Evolutionary conservation across 805 yeast genomes (phyloP).

Genomic region (Hermanozyma aechmeae): DNA sequence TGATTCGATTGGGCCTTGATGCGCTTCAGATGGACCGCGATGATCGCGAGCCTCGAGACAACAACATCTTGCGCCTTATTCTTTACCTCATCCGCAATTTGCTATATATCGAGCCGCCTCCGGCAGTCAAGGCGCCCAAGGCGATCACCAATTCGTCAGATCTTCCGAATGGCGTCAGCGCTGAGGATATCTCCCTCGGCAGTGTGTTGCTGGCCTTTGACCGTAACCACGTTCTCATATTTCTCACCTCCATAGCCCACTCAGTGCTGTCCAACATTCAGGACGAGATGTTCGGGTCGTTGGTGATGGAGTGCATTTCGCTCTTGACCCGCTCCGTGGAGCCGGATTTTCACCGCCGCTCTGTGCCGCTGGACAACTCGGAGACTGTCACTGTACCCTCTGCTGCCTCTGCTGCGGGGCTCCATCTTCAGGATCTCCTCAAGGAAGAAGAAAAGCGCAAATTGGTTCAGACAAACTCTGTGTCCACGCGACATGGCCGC

Average conservation of each 20-base stretch:
- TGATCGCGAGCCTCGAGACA: constrained; percentile 63
- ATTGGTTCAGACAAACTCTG: constrained; percentile 35
- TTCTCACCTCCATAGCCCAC: constrained; percentile 62
- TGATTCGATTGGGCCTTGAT: constrained; percentile 59
- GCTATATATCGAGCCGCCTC: constrained; percentile 68
- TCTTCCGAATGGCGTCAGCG: constrained; percentile 47
- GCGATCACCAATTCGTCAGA: constrained; percentile 24
- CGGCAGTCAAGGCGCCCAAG: constrained; percentile 37
- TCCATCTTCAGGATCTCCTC: constrained; percentile 43
- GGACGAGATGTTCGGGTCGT: constrained; percentile 47
- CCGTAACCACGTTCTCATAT: constrained; percentile 63
- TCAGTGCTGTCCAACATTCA: constrained; percentile 59
- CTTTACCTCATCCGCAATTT: constrained; percentile 70
- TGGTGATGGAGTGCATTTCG: constrained; percentile 62
- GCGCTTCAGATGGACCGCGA: constrained; percentile 40
- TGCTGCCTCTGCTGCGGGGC: constrained; percentile 22
- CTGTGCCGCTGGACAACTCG: no score
- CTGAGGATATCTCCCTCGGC: constrained; percentile 61
- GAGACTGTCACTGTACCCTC: constrained; percentile 9
- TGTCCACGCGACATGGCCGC: constrained; percentile 75
- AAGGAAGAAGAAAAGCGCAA: constrained; percentile 51
- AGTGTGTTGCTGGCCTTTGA: constrained; percentile 49
- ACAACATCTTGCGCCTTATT: constrained; percentile 61
- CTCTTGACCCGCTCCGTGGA: constrained; percentile 48
- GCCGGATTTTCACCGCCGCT: no score